A percentile compares a stretch with the other conserved stretches of the same genome.
Conservation (phyloP, 257 asterid species). For the Rehmannia glutinosa region DNA sequence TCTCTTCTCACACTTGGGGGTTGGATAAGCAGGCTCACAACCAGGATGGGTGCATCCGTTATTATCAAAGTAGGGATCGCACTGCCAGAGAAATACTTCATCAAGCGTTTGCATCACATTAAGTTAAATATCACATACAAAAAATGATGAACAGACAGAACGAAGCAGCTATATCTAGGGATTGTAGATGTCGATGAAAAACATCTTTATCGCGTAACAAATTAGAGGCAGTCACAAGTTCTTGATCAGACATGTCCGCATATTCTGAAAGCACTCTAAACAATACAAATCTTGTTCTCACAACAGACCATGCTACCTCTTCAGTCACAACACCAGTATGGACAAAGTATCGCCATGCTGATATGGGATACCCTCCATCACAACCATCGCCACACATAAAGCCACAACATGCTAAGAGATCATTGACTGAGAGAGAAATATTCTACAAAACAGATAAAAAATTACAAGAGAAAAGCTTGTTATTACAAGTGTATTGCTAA, state of each 20-base stretch:
- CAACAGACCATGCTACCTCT: conserved; percentile 46
- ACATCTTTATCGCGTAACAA: background rate
- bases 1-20: conserved; percentile 66
- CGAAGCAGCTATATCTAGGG: background rate
- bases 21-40: conserved; percentile 86
- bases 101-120: background rate
- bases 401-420: conserved; percentile 93
- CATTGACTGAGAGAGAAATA: conserved; percentile 83
- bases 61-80: conserved; percentile 93
- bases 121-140: background rate
- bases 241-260: background rate
- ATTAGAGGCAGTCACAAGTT: background rate
- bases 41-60: conserved; percentile 97
- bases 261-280: conserved; percentile 1
- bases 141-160: conserved; percentile 8
- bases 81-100: conserved; percentile 41
- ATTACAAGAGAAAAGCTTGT: background rate
- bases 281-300: conserved; percentile 1
- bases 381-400: conserved; percentile 92
- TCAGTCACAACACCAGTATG: conserved; percentile 82
- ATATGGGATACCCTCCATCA: conserved; percentile 87
- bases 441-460: conserved; percentile 45
- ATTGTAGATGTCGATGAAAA: background rate
- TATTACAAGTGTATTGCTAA: too few relatives aligned
- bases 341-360: conserved; percentile 88